These are phyloP conservation scores for Penicillium sp. DNA, from an alignment of 2,329 filamentous ascomycete genomes.

Conservation along the genomic window DNA sequence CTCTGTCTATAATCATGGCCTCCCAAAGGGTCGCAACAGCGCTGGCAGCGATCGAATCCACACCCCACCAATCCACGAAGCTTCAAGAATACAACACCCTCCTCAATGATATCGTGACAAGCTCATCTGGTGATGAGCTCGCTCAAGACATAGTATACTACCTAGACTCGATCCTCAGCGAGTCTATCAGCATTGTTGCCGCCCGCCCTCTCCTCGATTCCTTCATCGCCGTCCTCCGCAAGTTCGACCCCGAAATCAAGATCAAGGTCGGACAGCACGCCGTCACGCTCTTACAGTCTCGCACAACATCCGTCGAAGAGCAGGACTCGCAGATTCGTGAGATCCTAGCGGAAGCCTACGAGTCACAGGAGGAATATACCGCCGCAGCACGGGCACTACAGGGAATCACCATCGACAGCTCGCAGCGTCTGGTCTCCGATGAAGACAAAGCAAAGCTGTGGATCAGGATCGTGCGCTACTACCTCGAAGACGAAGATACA, in stretches of 20 bases:
- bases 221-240: slow-evolving; percentile 65
- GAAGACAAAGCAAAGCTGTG: slow-evolving; percentile 81
- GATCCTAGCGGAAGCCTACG: slow-evolving; percentile 79
- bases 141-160: slow-evolving; percentile 67
- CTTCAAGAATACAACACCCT: slow-evolving; percentile 58
- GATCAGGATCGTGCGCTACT: slow-evolving; percentile 92
- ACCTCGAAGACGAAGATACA: slow-evolving; percentile 90
- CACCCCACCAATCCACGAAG: slow-evolving; percentile 51
- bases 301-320: slow-evolving; percentile 76
- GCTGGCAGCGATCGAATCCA: slow-evolving; percentile 52
- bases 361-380: slow-evolving; percentile 76
- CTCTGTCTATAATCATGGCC: slow-evolving; percentile 41
- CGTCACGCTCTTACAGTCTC: slow-evolving; percentile 66
- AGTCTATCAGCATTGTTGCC: slow-evolving; percentile 73
- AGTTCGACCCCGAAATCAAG: slow-evolving; percentile 59
- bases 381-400: slow-evolving; percentile 76
- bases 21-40: slow-evolving; percentile 51
- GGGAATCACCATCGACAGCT: slow-evolving; percentile 83
- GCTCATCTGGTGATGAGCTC: slow-evolving; percentile 47
- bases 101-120: slow-evolving; percentile 56
- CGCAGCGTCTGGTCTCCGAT: slow-evolving; percentile 79
- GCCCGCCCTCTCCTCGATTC: slow-evolving; percentile 68
- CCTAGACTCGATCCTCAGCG: slow-evolving; percentile 67
- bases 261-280: slow-evolving; percentile 75
- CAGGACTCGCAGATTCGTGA: slow-evolving; percentile 78